Base-by-base conservation (phyloP, 768 basidiomycete genomes). In the Tylopilus plumbeoviolaceoides region DNA sequence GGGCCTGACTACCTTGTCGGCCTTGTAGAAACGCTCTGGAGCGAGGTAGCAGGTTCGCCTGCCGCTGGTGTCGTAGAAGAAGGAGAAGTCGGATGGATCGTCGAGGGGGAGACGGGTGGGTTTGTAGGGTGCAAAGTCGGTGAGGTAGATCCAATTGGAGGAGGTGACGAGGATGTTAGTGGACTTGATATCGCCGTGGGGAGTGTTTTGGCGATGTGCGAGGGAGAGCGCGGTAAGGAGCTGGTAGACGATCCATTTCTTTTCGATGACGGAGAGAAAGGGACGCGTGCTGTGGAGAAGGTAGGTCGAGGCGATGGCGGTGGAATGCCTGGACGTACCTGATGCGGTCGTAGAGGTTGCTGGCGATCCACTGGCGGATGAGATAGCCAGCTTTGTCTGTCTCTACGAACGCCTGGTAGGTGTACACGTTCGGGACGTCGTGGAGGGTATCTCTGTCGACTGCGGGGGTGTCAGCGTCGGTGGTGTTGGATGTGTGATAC, bases 181-280 rank as follows among this genome's bases (percentile, higher is more conserved):
- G 5, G 92, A 92, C 70, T 98, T 98, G 75, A 99, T 89, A 68
- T 98, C 95, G 10, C 97, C 97, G 70, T 99, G 97, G 2, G 95
- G 82, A n/a, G 95, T 76, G 73, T 95, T 90, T 46, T 87, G 84
- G 50, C 84, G 83, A 23, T 91, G 81, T 0, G 91, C 84, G 60
- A 91, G 90, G 21, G 88, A 81, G 39, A 99, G 77, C 3, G 87
- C 91, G 25, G 83, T 86, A 55, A 98, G 75, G 2, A 98, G 75
- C 68, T 98, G 97, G 64, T 93, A 99, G 0, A 89, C 85, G 53
- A 98, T 92, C 97, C 95, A 99, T 66, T 91, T 92, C 80, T 98
- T 98, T 75, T 99, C 97, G 21, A 98, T 79, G 55, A 77, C 69
- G 56, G 84, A 87, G 38, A 99, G 76, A 72, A 98, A 99, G 4